phyloP scores from a whole-genome alignment of 2,329 filamentous ascomycete species.

The Talaromyces sp. region DNA sequence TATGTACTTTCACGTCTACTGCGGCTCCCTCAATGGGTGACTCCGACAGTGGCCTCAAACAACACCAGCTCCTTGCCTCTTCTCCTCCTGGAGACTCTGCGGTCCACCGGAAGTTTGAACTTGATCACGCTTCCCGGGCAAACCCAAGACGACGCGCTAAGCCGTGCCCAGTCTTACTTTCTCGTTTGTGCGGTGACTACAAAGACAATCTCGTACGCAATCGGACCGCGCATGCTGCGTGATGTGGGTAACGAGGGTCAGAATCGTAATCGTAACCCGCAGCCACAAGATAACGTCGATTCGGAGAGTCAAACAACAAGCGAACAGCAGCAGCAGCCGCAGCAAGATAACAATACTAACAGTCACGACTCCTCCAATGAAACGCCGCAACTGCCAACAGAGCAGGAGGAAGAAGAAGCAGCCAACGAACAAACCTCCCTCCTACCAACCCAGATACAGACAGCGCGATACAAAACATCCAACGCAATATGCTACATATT shows the following conservation, averaged over 20 bases:
- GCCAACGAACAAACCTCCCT: constrained; percentile 48
- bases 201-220: constrained; percentile 59
- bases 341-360: not conserved
- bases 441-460: constrained; percentile 35
- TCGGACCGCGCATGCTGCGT: constrained; percentile 57
- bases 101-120: constrained; percentile 53
- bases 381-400: not conserved
- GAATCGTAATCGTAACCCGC: constrained; percentile 20
- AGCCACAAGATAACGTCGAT: constrained; percentile 8
- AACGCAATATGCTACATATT: constrained; percentile 22
- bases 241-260: constrained; percentile 18
- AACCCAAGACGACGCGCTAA: constrained; percentile 43
- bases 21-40: constrained; percentile 49
- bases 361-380: not conserved
- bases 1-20: constrained; percentile 40
- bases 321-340: not conserved
- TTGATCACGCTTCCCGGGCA: constrained; percentile 43
- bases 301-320: not conserved
- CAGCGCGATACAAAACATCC: constrained; percentile 17
- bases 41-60: constrained; percentile 53
- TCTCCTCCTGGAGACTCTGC: constrained; percentile 48
- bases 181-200: constrained; percentile 60
- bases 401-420: constrained; percentile 18
- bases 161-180: constrained; percentile 61
- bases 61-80: constrained; percentile 53